phyloP scores from a whole-genome alignment of 2,329 filamentous ascomycete species.

The Eutypa lata region DNA sequence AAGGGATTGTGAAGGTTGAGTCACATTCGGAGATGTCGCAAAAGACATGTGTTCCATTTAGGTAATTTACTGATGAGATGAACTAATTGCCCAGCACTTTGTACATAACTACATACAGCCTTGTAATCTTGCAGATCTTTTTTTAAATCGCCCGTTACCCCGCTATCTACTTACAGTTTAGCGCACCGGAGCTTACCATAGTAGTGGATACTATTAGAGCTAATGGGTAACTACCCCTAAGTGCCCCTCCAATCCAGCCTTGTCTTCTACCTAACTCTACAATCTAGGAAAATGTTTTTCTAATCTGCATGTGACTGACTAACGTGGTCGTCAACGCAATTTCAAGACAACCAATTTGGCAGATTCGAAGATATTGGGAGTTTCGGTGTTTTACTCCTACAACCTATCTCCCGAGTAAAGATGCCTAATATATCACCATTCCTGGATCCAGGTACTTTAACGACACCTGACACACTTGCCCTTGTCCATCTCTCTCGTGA shows the following conservation, averaged over 20 bases:
- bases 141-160: background rate
- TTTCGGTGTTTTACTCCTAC: background rate
- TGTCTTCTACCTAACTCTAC: background rate
- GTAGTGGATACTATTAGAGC: background rate
- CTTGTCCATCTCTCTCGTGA: slow-evolving; percentile 89
- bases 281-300: no score
- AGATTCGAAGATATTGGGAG: slow-evolving; percentile 3
- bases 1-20: background rate
- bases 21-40: slow-evolving; percentile 1
- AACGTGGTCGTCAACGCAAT: no score
- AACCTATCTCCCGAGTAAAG: background rate
- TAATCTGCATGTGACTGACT: no score
- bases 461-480: slow-evolving; percentile 66
- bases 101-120: background rate
- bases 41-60: background rate
- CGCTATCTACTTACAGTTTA: background rate
- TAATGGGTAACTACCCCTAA: no score
- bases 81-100: no score
- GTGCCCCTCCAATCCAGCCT: slow-evolving; percentile 1
- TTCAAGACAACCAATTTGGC: background rate
- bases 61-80: no score
- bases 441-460: slow-evolving; percentile 63
- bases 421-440: slow-evolving; percentile 67
- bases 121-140: background rate
- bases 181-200: background rate